Evolutionary conservation across 345 rosid species (phyloP), one percentile per base, ranked within the genome.

Genomic region (Citrus hindsii): DNA sequence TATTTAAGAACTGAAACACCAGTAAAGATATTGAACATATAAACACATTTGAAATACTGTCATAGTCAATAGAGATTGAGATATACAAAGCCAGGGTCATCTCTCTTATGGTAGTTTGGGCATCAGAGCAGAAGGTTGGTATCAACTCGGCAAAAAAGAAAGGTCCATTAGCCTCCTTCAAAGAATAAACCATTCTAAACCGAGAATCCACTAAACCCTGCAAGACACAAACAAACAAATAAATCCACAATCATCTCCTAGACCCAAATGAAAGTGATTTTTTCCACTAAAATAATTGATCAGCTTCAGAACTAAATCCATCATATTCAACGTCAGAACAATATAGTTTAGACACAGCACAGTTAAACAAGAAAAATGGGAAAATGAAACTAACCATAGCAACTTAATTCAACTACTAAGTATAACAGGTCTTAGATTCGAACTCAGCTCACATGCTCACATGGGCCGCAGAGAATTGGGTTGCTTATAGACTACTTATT

Each of bases 181-280:
- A 33, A 0, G 48, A 16, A 19, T 67, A 70, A 53, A 18, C 51
- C 60, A 9, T 22, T 28, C 37, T 53, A 3, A 82, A 77, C 38
- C 19, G 71, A 38, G 37, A 10, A 69, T 82, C 81, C 25, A 82
- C 67, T 13, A 73, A 13, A 19, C 81, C 81, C 84, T 82, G 73
- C 73, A 79, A 69, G 38, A 25, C 21, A 48, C 18, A 46, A 9
- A 68, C 5, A 24, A 32, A 46, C 22, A 48, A 51, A 51, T 48
- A 19, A 51, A 48, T 18, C 46, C 42, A 21, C 12, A 25, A 66
- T 67, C 68, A 80, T 32, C 62, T 63, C 22, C 46, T 27, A 35
- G 66, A 18, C 7, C 58, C 25, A 64, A 28, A 22, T 6, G 64
- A 51, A 68, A 27, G 32, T 12, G 18, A n/a, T 42, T 58, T 59